phyloP scores from a whole-genome alignment of 345 rosid species.

The Rhizophora mangle region DNA sequence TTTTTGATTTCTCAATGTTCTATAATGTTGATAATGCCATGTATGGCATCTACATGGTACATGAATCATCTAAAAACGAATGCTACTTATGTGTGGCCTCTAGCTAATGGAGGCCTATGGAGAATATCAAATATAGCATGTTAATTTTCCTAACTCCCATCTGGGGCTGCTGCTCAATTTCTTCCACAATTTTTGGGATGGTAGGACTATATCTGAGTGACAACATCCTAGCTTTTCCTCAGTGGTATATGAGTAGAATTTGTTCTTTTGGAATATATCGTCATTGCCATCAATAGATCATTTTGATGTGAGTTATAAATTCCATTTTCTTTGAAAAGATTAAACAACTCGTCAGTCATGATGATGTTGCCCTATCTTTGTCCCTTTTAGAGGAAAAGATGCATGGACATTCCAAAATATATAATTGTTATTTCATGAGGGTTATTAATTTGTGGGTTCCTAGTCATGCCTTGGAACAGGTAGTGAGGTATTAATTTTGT shows the following conservation, averaged over 20 bases:
- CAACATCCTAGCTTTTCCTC: not conserved
- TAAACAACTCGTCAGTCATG: not conserved
- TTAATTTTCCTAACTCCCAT: not conserved
- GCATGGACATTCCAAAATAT: too few relatives aligned
- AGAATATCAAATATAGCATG: not conserved
- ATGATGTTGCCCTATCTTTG: too few relatives aligned
- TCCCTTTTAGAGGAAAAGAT: too few relatives aligned
- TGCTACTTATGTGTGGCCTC: not conserved
- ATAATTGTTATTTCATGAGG: too few relatives aligned
- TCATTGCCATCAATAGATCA: not conserved
- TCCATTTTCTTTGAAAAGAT: too few relatives aligned
- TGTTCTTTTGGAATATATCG: too few relatives aligned
- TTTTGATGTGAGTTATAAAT: not conserved
- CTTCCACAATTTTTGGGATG: not conserved
- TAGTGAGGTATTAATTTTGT: constrained; percentile 6
- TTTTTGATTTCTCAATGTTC: not conserved
- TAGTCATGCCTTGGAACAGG: not conserved
- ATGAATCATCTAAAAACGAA: not conserved
- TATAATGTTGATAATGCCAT: not conserved
- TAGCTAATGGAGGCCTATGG: not conserved
- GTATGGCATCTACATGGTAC: not conserved
- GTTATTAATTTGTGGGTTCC: not conserved
- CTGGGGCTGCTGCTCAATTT: not conserved
- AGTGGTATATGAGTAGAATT: not conserved
- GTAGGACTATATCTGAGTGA: not conserved